Conservation (phyloP, 805 yeast species). For the Starmerella riodocensis region DNA sequence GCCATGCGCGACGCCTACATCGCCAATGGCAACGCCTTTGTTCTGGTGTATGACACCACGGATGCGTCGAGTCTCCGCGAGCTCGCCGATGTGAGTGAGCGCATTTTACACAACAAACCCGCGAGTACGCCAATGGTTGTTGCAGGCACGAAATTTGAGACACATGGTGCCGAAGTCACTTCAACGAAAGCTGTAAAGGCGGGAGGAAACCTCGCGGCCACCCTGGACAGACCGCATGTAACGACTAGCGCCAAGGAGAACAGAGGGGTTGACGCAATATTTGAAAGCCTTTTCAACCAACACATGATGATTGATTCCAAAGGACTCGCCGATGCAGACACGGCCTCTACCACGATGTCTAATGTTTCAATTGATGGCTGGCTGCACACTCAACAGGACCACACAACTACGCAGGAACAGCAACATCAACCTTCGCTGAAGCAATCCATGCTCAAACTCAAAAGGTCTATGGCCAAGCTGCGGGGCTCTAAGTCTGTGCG, state of each 20-base stretch:
- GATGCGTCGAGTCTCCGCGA: slow-evolving; percentile 66
- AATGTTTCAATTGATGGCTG: slow-evolving; percentile 15
- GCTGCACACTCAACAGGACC: slow-evolving; percentile 12
- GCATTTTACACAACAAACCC: slow-evolving; percentile 73
- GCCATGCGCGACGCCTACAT: slow-evolving; percentile 70
- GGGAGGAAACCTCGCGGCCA: slow-evolving; percentile 69
- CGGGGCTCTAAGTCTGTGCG: slow-evolving; percentile 15
- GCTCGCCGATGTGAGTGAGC: slow-evolving; percentile 64
- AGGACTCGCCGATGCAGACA: slow-evolving; percentile 6
- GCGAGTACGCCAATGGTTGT: slow-evolving; percentile 76
- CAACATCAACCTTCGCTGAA: slow-evolving; percentile 13
- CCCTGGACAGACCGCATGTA: slow-evolving; percentile 85
- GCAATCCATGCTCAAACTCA: slow-evolving; percentile 14
- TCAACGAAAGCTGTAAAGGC: slow-evolving; percentile 67
- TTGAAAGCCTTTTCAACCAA: slow-evolving; percentile 76
- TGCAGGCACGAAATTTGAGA: slow-evolving; percentile 84
- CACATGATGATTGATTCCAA: slow-evolving; percentile 23
- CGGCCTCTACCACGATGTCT: slow-evolving; percentile 10
- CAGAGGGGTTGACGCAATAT: slow-evolving; percentile 82
- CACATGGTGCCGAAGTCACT: slow-evolving; percentile 38
- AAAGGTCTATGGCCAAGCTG: slow-evolving; percentile 16
- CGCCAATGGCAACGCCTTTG: slow-evolving; percentile 79
- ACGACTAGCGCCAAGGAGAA: slow-evolving; percentile 88
- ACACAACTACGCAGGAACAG: neutral
- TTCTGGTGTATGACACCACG: slow-evolving; percentile 75